These are phyloP conservation scores for Plasmodium adleri DNA, from an alignment of 169 alveolate genomes.

Conservation along the genomic window DNA sequence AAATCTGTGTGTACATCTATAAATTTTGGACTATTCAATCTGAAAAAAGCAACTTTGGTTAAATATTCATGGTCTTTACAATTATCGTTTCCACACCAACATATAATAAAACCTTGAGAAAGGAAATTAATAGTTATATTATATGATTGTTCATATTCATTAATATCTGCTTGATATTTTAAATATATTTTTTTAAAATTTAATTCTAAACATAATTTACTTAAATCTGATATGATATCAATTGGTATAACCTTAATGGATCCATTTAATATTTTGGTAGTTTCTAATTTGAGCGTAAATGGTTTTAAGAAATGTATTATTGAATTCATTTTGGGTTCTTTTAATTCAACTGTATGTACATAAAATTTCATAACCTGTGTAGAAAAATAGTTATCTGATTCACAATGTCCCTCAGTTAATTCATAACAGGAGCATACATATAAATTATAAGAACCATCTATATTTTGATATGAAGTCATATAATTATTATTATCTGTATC, in stretches of 20 bases:
- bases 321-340: constrained; percentile 53
- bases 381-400: constrained; percentile 13
- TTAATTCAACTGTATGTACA: constrained; percentile 46
- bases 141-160: constrained; percentile 43
- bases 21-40: constrained; percentile 27
- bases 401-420: constrained; percentile 26
- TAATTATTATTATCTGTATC: constrained; percentile 42
- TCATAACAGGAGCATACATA: constrained; percentile 67
- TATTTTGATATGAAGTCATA: constrained; percentile 24
- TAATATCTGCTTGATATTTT: constrained; percentile 5
- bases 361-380: constrained; percentile 20
- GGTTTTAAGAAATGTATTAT: constrained; percentile 32
- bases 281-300: constrained; percentile 39
- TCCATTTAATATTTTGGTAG: constrained; percentile 43
- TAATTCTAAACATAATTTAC: constrained; percentile 60
- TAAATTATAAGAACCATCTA: constrained; percentile 35
- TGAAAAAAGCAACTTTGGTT: constrained; percentile 65
- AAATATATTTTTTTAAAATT: constrained; percentile 17
- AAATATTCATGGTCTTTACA: constrained; percentile 58
- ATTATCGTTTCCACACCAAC: constrained; percentile 57
- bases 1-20: constrained; percentile 63
- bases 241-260: constrained; percentile 59
- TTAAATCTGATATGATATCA: constrained; percentile 54
- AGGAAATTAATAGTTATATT: constrained; percentile 30
- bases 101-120: constrained; percentile 54